phyloP scores from a whole-genome alignment of 768 basidiomycete genomes.

The Serpula lacrymans region DNA sequence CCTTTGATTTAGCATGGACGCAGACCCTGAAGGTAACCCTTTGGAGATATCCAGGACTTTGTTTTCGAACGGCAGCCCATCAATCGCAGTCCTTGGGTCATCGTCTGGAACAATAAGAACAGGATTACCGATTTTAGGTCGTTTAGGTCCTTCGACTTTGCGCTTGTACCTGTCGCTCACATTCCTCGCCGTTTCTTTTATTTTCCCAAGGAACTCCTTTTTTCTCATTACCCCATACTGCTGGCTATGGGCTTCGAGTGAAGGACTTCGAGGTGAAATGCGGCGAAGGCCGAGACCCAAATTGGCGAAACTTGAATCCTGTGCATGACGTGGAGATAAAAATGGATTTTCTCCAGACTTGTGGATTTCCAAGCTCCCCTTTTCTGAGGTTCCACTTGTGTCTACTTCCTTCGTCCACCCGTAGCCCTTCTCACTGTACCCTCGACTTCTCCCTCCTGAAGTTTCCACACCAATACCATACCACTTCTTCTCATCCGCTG shows the following conservation, averaged over 20 bases:
- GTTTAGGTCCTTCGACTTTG: constrained; percentile 33
- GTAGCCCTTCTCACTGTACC: constrained; percentile 24
- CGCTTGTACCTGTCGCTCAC: constrained; percentile 60
- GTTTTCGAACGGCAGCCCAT: constrained; percentile 25
- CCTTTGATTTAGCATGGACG: constrained; percentile 41
- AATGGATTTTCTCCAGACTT: constrained; percentile 10
- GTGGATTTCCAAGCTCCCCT: constrained; percentile 28
- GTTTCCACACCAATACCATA: constrained; percentile 49
- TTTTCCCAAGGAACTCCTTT: constrained; percentile 60
- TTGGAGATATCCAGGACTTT: constrained; percentile 30
- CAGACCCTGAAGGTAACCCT: constrained; percentile 16
- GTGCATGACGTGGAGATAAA: constrained; percentile 10
- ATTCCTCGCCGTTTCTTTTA: constrained; percentile 60
- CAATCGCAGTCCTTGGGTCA: constrained; percentile 12
- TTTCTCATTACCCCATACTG: constrained; percentile 64
- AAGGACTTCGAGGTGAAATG: constrained; percentile 40
- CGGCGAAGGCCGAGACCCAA: constrained; percentile 49
- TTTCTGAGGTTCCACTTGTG: constrained; percentile 24
- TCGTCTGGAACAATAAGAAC: constrained; percentile 33
- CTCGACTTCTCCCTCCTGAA: constrained; percentile 6
- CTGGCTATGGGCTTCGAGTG: constrained; percentile 26
- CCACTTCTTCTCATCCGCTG: constrained; percentile 66
- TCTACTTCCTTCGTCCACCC: constrained; percentile 29
- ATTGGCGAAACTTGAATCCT: constrained; percentile 16
- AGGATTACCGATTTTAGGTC: constrained; percentile 61